Conservation (phyloP, 176 grass and related monocot species). For the Lolium perenne region DNA sequence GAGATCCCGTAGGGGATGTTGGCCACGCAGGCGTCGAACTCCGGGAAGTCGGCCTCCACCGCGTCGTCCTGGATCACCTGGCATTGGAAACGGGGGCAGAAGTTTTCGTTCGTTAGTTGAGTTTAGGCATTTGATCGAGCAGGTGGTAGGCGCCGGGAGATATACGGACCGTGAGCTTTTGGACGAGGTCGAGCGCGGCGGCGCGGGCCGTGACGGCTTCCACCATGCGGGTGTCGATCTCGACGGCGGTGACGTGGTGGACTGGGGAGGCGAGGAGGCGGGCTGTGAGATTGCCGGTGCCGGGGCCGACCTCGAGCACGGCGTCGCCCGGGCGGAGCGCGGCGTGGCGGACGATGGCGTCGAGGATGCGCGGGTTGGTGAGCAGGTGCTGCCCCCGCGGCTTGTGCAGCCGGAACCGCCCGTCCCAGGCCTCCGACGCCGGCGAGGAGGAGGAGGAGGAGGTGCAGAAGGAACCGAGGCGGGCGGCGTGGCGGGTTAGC, state of each 20-base stretch:
- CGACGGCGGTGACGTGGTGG: constrained; percentile 55
- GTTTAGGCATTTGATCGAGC: constrained; percentile 55
- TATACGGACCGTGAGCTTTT: constrained; percentile 60
- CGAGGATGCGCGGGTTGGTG: constrained; percentile 77
- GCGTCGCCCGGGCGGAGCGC: constrained; percentile 55
- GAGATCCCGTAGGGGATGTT: constrained; percentile 90
- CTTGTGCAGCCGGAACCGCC: constrained; percentile 72
- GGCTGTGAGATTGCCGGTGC: constrained; percentile 81
- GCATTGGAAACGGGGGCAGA: constrained; percentile 25
- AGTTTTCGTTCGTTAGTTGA: neutral
- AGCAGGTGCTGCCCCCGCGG: constrained; percentile 84
- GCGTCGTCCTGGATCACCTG: constrained; percentile 75
- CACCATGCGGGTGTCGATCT: constrained; percentile 86
- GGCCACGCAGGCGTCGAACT: constrained; percentile 78
- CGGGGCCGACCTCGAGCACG: constrained; percentile 85
- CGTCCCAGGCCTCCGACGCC: constrained; percentile 66
- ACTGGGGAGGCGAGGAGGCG: constrained; percentile 64
- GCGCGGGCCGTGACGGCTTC: constrained; percentile 62
- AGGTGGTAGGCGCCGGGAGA: constrained; percentile 20
- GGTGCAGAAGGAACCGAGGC: neutral
- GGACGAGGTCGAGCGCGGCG: constrained; percentile 41
- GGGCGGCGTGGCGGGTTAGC: constrained; percentile 12
- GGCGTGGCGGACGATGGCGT: constrained; percentile 62
- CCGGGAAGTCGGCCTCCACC: constrained; percentile 66
- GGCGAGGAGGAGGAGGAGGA: neutral